phyloP scores from a whole-genome alignment of 2,329 filamentous ascomycete genomes.

The Botrytis squamosa region DNA sequence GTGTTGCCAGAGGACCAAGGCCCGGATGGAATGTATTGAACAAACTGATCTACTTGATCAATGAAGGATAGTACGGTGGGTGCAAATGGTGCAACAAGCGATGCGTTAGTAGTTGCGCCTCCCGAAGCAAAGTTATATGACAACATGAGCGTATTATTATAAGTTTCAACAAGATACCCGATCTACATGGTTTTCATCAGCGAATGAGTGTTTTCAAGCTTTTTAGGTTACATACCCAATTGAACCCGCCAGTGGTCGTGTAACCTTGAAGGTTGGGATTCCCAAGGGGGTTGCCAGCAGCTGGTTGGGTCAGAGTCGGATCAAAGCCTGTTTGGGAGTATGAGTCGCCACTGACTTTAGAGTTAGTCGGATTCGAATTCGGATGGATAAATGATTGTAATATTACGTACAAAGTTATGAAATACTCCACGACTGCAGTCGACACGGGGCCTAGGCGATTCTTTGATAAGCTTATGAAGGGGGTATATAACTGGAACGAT shows the following conservation, averaged over 20 bases:
- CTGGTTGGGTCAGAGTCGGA: constrained; percentile 33
- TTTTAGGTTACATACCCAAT: neutral
- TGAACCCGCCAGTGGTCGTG: constrained; percentile 41
- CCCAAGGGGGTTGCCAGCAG: constrained; percentile 36
- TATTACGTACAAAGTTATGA: constrained; percentile 1
- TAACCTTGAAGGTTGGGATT: constrained; percentile 39
- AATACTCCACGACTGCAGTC: constrained; percentile 5
- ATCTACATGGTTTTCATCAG: neutral
- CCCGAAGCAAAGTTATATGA: constrained; percentile 3
- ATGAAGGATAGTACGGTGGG: neutral
- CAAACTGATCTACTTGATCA: neutral
- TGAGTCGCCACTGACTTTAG: constrained; percentile 37
- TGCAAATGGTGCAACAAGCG: neutral
- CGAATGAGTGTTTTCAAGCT: too few species aligned
- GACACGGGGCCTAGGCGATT: neutral
- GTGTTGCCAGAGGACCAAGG: neutral
- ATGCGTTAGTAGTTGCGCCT: constrained; percentile 4
- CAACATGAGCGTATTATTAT: neutral
- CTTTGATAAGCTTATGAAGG: neutral
- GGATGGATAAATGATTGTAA: neutral
- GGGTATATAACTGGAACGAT: neutral
- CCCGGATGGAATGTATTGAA: neutral
- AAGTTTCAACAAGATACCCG: neutral
- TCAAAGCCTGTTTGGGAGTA: constrained; percentile 41
- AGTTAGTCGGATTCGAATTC: neutral